Conservation (phyloP, 495 filamentous ascomycete species). For the Penicillium coprophilum region DNA sequence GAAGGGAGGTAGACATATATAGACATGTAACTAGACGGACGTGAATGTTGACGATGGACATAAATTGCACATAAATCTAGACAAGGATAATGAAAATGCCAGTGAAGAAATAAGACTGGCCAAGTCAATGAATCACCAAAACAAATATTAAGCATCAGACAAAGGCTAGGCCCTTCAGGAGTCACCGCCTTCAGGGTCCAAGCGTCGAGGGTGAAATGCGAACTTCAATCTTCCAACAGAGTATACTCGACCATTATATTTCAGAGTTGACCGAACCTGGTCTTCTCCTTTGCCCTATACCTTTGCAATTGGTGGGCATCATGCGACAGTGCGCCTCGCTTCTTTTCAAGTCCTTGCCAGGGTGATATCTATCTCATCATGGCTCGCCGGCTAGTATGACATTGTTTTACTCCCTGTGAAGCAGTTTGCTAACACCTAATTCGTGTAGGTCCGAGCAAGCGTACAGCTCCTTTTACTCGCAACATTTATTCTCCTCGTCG, state of each 20-base stretch:
- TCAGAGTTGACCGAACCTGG: conserved; percentile 25
- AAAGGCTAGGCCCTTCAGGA: conserved; percentile 7
- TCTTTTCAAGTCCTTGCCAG: conserved; percentile 36
- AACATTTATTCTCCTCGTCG: conserved; percentile 61
- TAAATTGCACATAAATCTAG: neutral
- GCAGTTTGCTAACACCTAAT: conserved; percentile 12
- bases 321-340: conserved; percentile 29
- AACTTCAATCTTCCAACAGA: conserved; percentile 19
- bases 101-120: neutral
- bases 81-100: neutral
- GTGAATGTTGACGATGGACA: conserved; percentile 2
- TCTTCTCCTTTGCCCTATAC: conserved; percentile 28
- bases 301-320: conserved; percentile 17
- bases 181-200: conserved; percentile 24
- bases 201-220: conserved; percentile 16
- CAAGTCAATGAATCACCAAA: neutral
- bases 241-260: conserved; percentile 17
- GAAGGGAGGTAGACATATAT: conserved; percentile 4
- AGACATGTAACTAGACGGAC: conserved; percentile 12
- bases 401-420: conserved; percentile 5
- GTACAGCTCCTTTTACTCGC: conserved; percentile 73
- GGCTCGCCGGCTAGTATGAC: conserved; percentile 49
- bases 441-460: conserved; percentile 68
- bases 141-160: neutral
- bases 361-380: conserved; percentile 38